Base-by-base conservation (phyloP, 768 basidiomycete species). In the Lepiota venenata region DNA sequence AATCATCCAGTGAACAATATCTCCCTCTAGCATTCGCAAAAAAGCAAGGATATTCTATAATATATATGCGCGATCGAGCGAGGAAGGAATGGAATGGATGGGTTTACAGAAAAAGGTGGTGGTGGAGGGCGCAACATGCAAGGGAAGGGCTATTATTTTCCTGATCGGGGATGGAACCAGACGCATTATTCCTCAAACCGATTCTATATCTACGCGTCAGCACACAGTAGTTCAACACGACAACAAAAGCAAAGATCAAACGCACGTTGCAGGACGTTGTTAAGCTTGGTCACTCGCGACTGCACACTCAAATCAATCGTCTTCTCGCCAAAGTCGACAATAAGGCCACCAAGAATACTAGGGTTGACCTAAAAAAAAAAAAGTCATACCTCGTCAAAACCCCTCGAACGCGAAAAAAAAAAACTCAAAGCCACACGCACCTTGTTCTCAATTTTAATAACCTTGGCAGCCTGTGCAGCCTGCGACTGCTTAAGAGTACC, bases 311-410 rank as follows among this genome's bases (percentile, higher is more conserved):
- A 81, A 74, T 99, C 97, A 63, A 99, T 89, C 50, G 93, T 93
- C 79, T 96, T 96, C 78, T 98, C 97, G 59, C 94, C 96, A 66
- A 99, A 93, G 74, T 99, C 97, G 46, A 99, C 87, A 57, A 98
- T 80, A 56, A 98, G 70, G 47, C 97, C 97, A 55, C 96, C 97
- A 58, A 98, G 73, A 54, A 98, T 76, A n/a, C 83, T 74, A 41
- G 93, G 85, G 77, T 98, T 94, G 65, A 98, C 89, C 93, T 96
- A 56, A 27, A 16, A 50, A 3, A 29, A 18, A 55, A 55, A 18
- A 2, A 2, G 15, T 14, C 14, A 35, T 21, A 38, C 45, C 38
- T 39, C 1, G n/a, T 50, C 39, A 32, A 32, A 14, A 15, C 25
- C 32, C 32, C 32, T 14, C n/a, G 2, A 25, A 3, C 39, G 14